These are phyloP conservation scores for Tylopilus vinaceipallidus DNA, from an alignment of 768 basidiomycete genomes.

Conservation along the genomic window DNA sequence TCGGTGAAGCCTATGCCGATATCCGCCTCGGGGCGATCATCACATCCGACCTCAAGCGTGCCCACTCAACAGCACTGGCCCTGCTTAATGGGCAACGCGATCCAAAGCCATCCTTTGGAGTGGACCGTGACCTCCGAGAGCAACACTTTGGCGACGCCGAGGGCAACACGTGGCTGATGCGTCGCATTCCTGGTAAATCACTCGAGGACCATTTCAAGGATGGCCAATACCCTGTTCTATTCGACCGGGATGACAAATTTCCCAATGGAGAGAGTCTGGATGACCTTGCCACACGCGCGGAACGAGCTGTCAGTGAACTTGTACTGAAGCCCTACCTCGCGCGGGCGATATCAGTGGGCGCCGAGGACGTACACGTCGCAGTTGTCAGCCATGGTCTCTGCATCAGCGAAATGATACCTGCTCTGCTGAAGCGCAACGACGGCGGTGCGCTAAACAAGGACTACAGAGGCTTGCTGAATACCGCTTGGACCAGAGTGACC, in stretches of 20 bases:
- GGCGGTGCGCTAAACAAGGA: conserved; percentile 28
- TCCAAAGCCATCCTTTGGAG: conserved; percentile 45
- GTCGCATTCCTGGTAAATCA: conserved; percentile 27
- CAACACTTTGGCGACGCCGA: conserved; percentile 72
- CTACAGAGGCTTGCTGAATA: conserved; percentile 59
- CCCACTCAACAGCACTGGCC: conserved; percentile 57
- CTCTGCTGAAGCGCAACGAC: conserved; percentile 44
- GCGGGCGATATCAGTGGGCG: conserved; percentile 39
- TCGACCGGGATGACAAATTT: conserved; percentile 48
- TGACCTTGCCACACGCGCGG: conserved; percentile 59
- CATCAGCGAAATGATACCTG: conserved; percentile 57
- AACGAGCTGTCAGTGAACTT: conserved; percentile 46
- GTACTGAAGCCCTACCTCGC: conserved; percentile 53
- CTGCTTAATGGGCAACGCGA: conserved; percentile 48
- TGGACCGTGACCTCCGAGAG: conserved; percentile 58
- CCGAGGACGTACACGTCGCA: conserved; percentile 50
- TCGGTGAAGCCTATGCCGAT: conserved; percentile 50
- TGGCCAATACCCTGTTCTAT: conserved; percentile 52
- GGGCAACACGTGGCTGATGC: conserved; percentile 47
- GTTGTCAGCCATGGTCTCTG: conserved; percentile 77
- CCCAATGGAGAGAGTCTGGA: conserved; percentile 72
- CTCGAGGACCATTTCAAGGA: conserved; percentile 48
- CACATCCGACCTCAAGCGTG: conserved; percentile 66
- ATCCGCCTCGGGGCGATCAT: conserved; percentile 55
- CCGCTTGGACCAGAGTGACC: conserved; percentile 62